phyloP scores from a whole-genome alignment of 257 asterid species.

The Jacaranda copaia region DNA sequence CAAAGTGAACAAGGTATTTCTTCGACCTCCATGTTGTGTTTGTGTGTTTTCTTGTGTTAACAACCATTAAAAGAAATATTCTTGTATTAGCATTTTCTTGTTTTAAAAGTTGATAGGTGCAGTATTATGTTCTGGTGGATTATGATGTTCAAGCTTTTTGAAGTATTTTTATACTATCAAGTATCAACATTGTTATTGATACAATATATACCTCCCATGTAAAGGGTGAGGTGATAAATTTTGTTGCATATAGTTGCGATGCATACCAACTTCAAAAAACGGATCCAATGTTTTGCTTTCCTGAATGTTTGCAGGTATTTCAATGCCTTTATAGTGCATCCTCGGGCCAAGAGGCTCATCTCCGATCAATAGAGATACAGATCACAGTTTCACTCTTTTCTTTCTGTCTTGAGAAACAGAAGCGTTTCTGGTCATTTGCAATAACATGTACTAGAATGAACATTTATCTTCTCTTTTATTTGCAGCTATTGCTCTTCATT shows the following conservation, averaged over 20 bases:
- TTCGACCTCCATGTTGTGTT: not conserved
- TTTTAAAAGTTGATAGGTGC: not conserved
- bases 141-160: not conserved
- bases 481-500: not conserved
- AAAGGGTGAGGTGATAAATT: not conserved
- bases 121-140: not conserved
- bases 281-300: conserved; percentile 30
- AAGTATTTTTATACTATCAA: too few relatives aligned
- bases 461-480: not conserved
- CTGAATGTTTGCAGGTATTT: conserved; percentile 53
- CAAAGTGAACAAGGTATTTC: not conserved
- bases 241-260: not conserved
- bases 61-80: not conserved
- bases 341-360: conserved; percentile 17
- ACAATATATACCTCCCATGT: not conserved
- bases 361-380: conserved; percentile 22
- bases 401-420: conserved; percentile 29
- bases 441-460: conserved; percentile 25
- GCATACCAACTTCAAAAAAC: not conserved
- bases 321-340: conserved; percentile 65
- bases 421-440: conserved; percentile 13
- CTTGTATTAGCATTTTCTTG: not conserved
- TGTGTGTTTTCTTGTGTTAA: too few relatives aligned
- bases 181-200: too few relatives aligned
- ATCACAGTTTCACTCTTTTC: conserved; percentile 24